Conservation (phyloP, 140 eudicot genomes). For the Oenanthe javanica region DNA sequence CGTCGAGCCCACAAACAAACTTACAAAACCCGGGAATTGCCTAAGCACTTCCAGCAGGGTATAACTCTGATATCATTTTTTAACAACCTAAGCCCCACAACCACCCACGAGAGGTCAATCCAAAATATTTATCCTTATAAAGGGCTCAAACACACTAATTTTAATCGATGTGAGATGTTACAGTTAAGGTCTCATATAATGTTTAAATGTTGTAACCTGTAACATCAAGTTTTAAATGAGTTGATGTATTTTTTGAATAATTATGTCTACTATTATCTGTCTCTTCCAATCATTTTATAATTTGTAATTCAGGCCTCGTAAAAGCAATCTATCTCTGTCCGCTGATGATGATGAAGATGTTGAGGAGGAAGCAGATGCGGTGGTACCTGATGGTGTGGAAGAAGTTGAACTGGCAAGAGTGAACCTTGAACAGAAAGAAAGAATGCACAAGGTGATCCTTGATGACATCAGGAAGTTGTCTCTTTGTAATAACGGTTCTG, state of each 20-base stretch:
- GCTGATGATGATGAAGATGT: slow-evolving; percentile 94
- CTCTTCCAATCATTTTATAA: slow-evolving; percentile 15
- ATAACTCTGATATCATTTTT: too few species aligned
- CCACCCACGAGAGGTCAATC: too few species aligned
- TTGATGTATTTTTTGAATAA: neutral
- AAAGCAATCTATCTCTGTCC: slow-evolving; percentile 62
- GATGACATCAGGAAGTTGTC: slow-evolving; percentile 81
- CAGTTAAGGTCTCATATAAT: neutral
- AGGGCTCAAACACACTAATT: too few species aligned
- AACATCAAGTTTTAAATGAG: neutral
- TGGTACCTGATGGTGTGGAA: slow-evolving; percentile 97
- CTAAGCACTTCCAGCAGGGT: too few species aligned
- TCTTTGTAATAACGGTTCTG: slow-evolving; percentile 36
- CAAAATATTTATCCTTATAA: too few species aligned
- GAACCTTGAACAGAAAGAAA: slow-evolving; percentile 82
- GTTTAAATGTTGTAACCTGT: too few species aligned
- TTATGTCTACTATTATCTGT: neutral
- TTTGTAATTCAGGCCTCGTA: slow-evolving; percentile 64
- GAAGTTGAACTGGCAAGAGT: slow-evolving; percentile 90
- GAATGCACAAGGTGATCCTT: slow-evolving; percentile 59
- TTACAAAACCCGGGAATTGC: too few species aligned
- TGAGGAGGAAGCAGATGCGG: slow-evolving; percentile 95
- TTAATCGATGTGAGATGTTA: too few species aligned
- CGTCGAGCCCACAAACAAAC: too few species aligned
- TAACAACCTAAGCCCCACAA: too few species aligned